phyloP scores from a whole-genome alignment of 129 eudicot genomes.

The Helianthus annuus region HanXRQr2.0-SUNRISE NC_035444.2:1846001-1846500 shows the following conservation, averaged over 20 bases:
- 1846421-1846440: slow-evolving; percentile 42
- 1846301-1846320: neutral
- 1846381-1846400: slow-evolving; percentile 12
- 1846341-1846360: neutral
- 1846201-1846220: slow-evolving; percentile 76
- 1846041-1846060: slow-evolving; percentile 17
- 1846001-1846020: slow-evolving; percentile 6
- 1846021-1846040: slow-evolving; percentile 30
- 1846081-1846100: slow-evolving; percentile 4
- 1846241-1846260: slow-evolving; percentile 13
- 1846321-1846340: neutral
- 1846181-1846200: slow-evolving; percentile 84
- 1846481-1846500: slow-evolving; percentile 43
- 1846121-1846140: no score
- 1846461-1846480: slow-evolving; percentile 53
- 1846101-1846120: slow-evolving; percentile 1
- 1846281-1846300: no score
- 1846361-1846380: no score
- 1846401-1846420: slow-evolving; percentile 45
- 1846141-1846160: neutral
- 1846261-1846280: slow-evolving; percentile 4
- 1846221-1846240: slow-evolving; percentile 75
- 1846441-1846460: slow-evolving; percentile 57
- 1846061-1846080: neutral
- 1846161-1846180: slow-evolving; percentile 70